Evolutionary conservation across 805 yeast genomes (phyloP), one percentile per base, ranked within the genome.

Genomic region (Debaryomyces prosopidis): DNA sequence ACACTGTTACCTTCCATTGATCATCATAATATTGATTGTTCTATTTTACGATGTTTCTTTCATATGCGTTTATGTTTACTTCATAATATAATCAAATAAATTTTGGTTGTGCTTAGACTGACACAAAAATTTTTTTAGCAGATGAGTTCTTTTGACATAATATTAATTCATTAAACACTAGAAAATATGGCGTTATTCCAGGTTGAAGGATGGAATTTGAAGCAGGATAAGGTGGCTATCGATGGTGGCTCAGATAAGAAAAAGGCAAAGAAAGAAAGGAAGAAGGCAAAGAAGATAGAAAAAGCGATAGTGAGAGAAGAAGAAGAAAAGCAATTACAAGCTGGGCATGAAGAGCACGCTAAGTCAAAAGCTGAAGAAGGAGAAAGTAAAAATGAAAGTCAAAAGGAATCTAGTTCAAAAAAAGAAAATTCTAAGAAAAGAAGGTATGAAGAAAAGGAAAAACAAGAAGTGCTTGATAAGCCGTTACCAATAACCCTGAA

Each of bases 161-260:
- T 30, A 30, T 30, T n/a, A 30, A 14, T 14, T 4, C 6, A 23
- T 11, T 30, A 30, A 30, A 23, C 6, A 30, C 8, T 30, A 30
- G 33, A 30, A 14, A 30, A 30, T 19, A 85, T 85, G 91, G 78
- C 87, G 27, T 72, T 89, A 50, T 89, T 89, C 59, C 77, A 84
- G 60, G 90, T 86, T 16, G 88, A 82, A 42, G 96, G 95, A 14
- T 89, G 96, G 96, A 76, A 84, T 51, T 60, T 89, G 43, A 79
- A 81, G 51, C 67, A 71, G 46, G 72, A 77, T 36, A 59, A 65
- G 35, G 80, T 86, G 11, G 81, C 76, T 2, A 60, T 69, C 35
- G 82, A 77, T 23, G 73, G 74, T 2, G 49, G 47, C 3, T 52
- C 49, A 2, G 52, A 52, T 19, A 65, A 63, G 54, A 60, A 58